Conservation (phyloP, 2,329 filamentous ascomycete species). For the Alternaria sp. region DNA sequence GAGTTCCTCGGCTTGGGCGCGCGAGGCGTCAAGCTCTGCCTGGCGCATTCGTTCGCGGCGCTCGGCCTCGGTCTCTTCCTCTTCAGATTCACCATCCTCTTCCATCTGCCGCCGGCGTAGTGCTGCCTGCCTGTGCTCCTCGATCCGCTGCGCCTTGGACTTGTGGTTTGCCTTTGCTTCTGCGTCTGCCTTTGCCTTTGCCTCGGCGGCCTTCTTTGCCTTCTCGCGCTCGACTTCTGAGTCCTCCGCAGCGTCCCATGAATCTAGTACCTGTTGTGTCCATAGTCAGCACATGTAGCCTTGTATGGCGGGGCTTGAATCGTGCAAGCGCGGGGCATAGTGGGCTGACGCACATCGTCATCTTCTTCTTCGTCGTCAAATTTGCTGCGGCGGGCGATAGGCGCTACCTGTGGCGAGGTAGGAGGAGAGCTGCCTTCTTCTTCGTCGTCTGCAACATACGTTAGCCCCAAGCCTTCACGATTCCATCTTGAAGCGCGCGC, state of each 20-base stretch:
- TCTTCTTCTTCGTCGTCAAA: conserved; percentile 93
- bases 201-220: conserved; percentile 83
- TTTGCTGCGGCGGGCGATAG: conserved; percentile 66
- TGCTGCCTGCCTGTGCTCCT: conserved; percentile 72
- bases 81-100: conserved; percentile 66
- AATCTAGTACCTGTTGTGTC: conserved; percentile 78
- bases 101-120: conserved; percentile 66
- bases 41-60: conserved; percentile 76
- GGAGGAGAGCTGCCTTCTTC: conserved; percentile 65
- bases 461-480: conserved; percentile 25
- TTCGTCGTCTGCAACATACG: conserved; percentile 55
- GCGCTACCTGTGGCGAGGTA: conserved; percentile 56
- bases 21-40: conserved; percentile 86
- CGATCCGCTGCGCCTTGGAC: conserved; percentile 83
- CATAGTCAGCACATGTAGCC: conserved; percentile 29
- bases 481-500: conserved; percentile 21
- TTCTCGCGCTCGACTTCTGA: conserved; percentile 97
- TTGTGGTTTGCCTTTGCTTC: conserved; percentile 92
- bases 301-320: conserved; percentile 26
- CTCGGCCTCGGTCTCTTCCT: conserved; percentile 77
- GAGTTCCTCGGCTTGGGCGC: conserved; percentile 88
- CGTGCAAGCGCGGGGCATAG: conserved; percentile 24
- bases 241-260: conserved; percentile 96
- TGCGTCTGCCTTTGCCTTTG: conserved; percentile 87
- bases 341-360: conserved; percentile 70